Evolutionary conservation across 129 eudicot species (phyloP).

Genomic region (Centaurea solstitialis): DNA sequence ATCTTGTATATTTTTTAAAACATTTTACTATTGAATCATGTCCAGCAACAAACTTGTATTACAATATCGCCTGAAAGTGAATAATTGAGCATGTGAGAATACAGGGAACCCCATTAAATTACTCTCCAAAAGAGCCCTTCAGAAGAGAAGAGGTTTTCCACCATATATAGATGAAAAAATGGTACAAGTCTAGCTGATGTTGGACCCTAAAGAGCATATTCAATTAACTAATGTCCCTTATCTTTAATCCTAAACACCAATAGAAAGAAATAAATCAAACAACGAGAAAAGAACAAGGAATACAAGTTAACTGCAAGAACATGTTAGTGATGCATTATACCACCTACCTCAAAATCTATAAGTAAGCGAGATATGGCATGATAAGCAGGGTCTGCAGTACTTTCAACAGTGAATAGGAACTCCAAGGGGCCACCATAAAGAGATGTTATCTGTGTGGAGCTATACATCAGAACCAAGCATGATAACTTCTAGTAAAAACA

Average conservation of each 20-base stretch:
- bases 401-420: conserved; percentile 67
- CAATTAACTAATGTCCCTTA: neutral
- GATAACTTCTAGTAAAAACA: neutral
- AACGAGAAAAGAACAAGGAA: neutral
- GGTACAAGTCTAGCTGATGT: neutral
- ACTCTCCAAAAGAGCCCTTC: neutral
- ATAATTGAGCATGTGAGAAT: neutral
- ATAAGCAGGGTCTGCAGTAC: conserved; percentile 70
- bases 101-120: neutral
- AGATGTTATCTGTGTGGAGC: conserved; percentile 56
- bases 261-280: neutral
- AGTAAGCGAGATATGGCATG: conserved; percentile 38
- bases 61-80: neutral
- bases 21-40: neutral
- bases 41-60: neutral
- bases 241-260: neutral
- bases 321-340: neutral
- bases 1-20: neutral
- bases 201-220: neutral
- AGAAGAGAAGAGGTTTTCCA: neutral
- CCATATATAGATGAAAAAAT: neutral
- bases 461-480: neutral
- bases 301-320: neutral
- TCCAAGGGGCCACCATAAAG: conserved; percentile 74
- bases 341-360: neutral